Evolutionary conservation across 1,284 basidiomycete genomes (phyloP), one percentile per base, ranked within the genome.

Genomic region (Pseudozyma flocculosa): DNA sequence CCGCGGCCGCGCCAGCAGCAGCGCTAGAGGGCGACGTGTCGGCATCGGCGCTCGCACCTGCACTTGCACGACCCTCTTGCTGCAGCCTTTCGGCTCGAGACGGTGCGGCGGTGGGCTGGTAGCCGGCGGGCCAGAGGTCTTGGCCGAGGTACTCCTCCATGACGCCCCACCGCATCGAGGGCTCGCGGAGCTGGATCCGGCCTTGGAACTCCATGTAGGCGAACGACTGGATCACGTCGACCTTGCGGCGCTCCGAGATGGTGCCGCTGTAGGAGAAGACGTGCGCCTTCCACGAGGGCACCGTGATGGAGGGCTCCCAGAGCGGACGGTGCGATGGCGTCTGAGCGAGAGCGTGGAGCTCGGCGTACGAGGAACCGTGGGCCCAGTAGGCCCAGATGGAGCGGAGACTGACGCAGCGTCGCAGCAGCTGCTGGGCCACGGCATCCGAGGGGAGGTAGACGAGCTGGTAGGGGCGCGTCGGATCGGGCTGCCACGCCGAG

Each of bases 181-280:
- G 89, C 30, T 83, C 82, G 61, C 87, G 87, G 83, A 98, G 85
- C 54, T 89, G 85, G 66, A 96, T 91, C 62, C 84, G 84, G 5
- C 93, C 93, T 55, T 83, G 76, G 57, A 94, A 86, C 21, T 81
- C 85, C 87, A 96, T 92, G 78, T 91, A 96, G 1, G 83, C 80
- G 78, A 97, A 95, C 63, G 82, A 83, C 70, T 93, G 86, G 53
- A 95, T 86, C 37, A 90, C 83, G n/a, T 53, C 39, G 34, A 53
- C 41, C 32, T 44, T 66, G 29, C 51, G 55, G 52, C 58, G 46
- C 29, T 60, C 46, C 9, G 65, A 56, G 48, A 76, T 57, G 24
- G 64, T 61, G 43, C 59, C 64, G 60, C 67, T 70, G 58, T 56
- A 69, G 23, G 63, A 61, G 40, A 61, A 68, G n/a, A 75, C 62